These are phyloP conservation scores for Colletotrichum endophyticum DNA, from an alignment of 2,329 filamentous ascomycete species.

Conservation along the genomic window DNA sequence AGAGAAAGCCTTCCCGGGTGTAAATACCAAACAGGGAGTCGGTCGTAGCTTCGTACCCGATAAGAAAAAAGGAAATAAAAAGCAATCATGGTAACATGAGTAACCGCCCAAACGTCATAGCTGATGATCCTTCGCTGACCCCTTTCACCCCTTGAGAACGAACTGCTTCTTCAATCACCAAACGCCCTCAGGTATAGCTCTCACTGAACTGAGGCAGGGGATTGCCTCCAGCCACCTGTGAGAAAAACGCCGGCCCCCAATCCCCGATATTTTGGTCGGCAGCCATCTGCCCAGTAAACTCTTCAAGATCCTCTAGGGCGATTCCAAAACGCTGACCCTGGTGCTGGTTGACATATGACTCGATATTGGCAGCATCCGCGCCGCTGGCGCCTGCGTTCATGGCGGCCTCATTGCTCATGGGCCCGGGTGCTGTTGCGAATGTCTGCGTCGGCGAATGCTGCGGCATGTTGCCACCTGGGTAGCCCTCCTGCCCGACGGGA, in stretches of 20 bases:
- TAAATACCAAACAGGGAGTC: neutral
- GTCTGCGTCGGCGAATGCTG: slow-evolving; percentile 11
- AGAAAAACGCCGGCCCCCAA: slow-evolving; percentile 6
- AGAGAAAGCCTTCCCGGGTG: neutral
- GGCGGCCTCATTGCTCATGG: neutral
- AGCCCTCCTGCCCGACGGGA: neutral
- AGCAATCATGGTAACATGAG: neutral
- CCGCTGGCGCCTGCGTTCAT: neutral
- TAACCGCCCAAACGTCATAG: neutral
- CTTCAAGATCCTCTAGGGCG: slow-evolving; percentile 7
- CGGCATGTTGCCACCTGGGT: neutral
- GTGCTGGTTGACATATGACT: slow-evolving; percentile 10
- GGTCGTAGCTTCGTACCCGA: slow-evolving; percentile 1
- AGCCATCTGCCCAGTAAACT: slow-evolving; percentile 13
- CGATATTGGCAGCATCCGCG: neutral
- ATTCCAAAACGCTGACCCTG: slow-evolving; percentile 11
- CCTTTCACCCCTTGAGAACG: neutral
- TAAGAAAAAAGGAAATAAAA: neutral
- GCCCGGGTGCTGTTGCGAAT: neutral
- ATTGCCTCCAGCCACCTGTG: neutral
- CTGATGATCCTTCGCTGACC: neutral
- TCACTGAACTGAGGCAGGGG: slow-evolving; percentile 1
- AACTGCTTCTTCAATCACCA: neutral
- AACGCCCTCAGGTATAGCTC: neutral
- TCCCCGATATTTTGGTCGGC: neutral